These are phyloP conservation scores for Trichophyton mentagrophytes DNA, from an alignment of 2,329 filamentous ascomycete species.

Conservation along the genomic window DNA sequence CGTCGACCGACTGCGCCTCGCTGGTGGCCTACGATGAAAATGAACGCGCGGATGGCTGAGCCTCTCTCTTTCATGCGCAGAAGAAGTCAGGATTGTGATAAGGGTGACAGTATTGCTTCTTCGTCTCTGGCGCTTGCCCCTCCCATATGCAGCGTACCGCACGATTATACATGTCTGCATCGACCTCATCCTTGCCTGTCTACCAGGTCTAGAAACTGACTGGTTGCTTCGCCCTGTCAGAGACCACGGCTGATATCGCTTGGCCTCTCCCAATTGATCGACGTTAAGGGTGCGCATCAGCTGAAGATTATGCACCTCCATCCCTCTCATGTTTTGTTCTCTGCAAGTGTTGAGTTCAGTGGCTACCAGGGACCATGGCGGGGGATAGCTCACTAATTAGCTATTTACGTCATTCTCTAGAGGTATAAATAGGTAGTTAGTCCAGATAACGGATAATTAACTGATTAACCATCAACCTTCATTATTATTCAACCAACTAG, in stretches of 20 bases:
- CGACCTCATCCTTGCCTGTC: neutral
- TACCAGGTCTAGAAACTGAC: neutral
- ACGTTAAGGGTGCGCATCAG: neutral
- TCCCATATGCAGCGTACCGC: too few species aligned
- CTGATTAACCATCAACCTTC: neutral
- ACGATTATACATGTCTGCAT: neutral
- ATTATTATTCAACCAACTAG: neutral
- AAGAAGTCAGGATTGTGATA: too few species aligned
- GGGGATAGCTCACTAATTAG: neutral
- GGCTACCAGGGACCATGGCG: neutral
- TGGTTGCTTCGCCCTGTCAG: neutral
- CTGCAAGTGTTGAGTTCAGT: neutral
- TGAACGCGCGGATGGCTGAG: slow-evolving; percentile 1
- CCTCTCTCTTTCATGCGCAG: neutral
- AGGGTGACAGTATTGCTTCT: too few species aligned
- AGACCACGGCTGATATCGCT: neutral
- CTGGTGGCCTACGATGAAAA: neutral
- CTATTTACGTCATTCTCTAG: neutral
- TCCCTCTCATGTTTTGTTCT: neutral
- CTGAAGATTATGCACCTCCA: neutral
- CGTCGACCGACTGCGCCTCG: neutral
- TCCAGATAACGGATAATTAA: too few species aligned
- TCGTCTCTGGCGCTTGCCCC: too few species aligned
- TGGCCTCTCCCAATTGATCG: neutral
- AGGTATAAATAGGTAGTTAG: too few species aligned